These are phyloP conservation scores for Aspergillus campestris DNA, from an alignment of 495 filamentous ascomycete species.

Conservation along the genomic window DNA sequence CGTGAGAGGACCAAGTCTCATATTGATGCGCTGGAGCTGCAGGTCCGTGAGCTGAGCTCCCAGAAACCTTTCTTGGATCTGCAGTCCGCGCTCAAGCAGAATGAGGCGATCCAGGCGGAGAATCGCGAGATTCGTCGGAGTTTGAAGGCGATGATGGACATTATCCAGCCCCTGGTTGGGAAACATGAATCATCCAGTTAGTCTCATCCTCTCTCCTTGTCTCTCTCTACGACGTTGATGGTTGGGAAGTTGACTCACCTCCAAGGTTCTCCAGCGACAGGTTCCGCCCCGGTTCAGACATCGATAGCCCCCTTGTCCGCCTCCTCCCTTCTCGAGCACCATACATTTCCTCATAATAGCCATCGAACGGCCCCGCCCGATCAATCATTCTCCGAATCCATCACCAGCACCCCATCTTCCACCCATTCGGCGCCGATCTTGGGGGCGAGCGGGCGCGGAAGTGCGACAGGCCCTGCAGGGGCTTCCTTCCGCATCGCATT, in stretches of 20 bases:
- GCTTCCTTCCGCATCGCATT: constrained; percentile 26
- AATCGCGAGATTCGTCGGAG: constrained; percentile 59
- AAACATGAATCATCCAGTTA: constrained; percentile 23
- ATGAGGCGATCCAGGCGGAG: constrained; percentile 61
- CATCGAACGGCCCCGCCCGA: constrained; percentile 13
- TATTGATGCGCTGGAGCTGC: constrained; percentile 66
- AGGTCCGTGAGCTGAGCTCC: constrained; percentile 60
- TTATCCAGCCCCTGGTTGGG: constrained; percentile 55
- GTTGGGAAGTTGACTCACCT: not conserved
- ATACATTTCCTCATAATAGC: constrained; percentile 12
- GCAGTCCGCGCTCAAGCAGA: constrained; percentile 58
- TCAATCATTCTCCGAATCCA: constrained; percentile 22
- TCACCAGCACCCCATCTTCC: constrained; percentile 29
- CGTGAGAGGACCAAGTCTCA: constrained; percentile 73
- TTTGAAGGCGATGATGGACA: constrained; percentile 49
- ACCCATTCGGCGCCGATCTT: constrained; percentile 25
- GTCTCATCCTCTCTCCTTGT: not conserved
- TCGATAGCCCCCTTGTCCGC: constrained; percentile 14
- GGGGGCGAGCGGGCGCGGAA: constrained; percentile 20
- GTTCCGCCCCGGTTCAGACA: constrained; percentile 8
- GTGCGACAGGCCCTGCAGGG: constrained; percentile 12
- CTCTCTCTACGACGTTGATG: not conserved
- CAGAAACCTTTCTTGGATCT: constrained; percentile 76
- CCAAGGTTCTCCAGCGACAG: constrained; percentile 4
- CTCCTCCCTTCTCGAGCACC: constrained; percentile 20